Conservation (phyloP, 1,139 yeast genomes). For the Yamadazyma aaseri region DNA sequence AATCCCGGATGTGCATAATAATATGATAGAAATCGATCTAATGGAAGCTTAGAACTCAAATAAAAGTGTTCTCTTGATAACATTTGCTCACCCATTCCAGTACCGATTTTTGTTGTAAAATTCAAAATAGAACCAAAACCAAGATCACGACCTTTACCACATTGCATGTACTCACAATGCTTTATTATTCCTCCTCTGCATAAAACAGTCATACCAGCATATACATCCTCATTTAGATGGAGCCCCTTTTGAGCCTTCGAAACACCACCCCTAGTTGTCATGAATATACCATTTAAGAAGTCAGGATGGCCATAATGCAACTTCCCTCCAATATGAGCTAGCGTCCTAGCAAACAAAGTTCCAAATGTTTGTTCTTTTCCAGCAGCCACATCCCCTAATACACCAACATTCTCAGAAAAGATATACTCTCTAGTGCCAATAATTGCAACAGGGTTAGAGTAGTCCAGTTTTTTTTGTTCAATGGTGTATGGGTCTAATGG, state of each 20-base stretch:
- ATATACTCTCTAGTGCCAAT: slow-evolving; percentile 56
- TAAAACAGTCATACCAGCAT: slow-evolving; percentile 56
- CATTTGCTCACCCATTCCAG: slow-evolving; percentile 61
- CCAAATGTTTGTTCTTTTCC: slow-evolving; percentile 61
- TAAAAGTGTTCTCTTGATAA: slow-evolving; percentile 53
- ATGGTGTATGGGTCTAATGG: slow-evolving; percentile 34
- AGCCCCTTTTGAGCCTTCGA: slow-evolving; percentile 56
- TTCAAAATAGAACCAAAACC: slow-evolving; percentile 55
- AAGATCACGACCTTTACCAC: slow-evolving; percentile 57
- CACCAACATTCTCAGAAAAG: slow-evolving; percentile 54
- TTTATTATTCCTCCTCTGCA: slow-evolving; percentile 54
- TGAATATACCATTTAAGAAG: slow-evolving; percentile 47
- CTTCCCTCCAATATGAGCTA: slow-evolving; percentile 56
- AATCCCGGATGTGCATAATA: slow-evolving; percentile 60
- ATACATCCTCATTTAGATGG: slow-evolving; percentile 55
- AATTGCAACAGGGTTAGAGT: slow-evolving; percentile 49
- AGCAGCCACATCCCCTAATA: slow-evolving; percentile 56
- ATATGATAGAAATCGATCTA: slow-evolving; percentile 52
- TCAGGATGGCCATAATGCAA: slow-evolving; percentile 60
- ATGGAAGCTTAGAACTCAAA: slow-evolving; percentile 47
- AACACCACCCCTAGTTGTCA: slow-evolving; percentile 57
- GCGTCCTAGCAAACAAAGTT: slow-evolving; percentile 52
- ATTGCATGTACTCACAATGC: slow-evolving; percentile 56
- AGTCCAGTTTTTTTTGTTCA: slow-evolving; percentile 21
- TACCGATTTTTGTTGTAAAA: slow-evolving; percentile 56